phyloP scores from a whole-genome alignment of 306 rosid species.

The Sindora glabra region DNA sequence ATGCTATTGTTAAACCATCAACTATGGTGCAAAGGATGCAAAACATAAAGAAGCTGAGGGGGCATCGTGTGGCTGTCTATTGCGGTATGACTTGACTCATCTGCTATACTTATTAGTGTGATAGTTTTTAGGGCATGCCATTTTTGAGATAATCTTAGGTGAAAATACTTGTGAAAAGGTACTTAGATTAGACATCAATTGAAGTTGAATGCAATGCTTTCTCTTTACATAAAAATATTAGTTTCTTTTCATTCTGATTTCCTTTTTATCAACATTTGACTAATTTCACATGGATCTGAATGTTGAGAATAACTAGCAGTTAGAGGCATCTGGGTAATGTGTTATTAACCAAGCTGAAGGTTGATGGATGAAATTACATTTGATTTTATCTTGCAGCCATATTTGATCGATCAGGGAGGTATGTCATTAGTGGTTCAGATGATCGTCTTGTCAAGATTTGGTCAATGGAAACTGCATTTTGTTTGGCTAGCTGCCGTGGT shows the following conservation, averaged over 20 bases:
- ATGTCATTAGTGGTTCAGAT: constrained; percentile 87
- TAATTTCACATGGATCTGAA: not conserved
- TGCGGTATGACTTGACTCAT: constrained; percentile 58
- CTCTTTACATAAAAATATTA: not conserved
- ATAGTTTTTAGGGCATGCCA: constrained; percentile 9
- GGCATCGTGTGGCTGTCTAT: constrained; percentile 87
- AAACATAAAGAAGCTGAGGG: constrained; percentile 73
- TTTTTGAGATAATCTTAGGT: not conserved
- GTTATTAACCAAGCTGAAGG: not conserved
- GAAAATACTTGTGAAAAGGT: constrained; percentile 9
- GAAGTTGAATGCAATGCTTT: not conserved
- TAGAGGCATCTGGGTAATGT: not conserved
- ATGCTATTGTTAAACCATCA: constrained; percentile 87
- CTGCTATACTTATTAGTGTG: constrained; percentile 13
- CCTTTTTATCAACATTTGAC: not conserved
- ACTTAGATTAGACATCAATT: not conserved
- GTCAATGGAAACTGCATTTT: constrained; percentile 95
- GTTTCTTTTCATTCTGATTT: constrained; percentile 12
- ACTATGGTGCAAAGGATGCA: constrained; percentile 86
- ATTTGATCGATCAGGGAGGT: constrained; percentile 81
- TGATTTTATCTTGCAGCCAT: constrained; percentile 61
- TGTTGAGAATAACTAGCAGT: not conserved
- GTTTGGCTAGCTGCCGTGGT: constrained; percentile 88
- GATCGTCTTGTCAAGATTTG: constrained; percentile 94
- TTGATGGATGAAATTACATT: not conserved